Conservation (phyloP, 768 basidiomycete genomes). For the Kwoniella heveanensis region DNA sequence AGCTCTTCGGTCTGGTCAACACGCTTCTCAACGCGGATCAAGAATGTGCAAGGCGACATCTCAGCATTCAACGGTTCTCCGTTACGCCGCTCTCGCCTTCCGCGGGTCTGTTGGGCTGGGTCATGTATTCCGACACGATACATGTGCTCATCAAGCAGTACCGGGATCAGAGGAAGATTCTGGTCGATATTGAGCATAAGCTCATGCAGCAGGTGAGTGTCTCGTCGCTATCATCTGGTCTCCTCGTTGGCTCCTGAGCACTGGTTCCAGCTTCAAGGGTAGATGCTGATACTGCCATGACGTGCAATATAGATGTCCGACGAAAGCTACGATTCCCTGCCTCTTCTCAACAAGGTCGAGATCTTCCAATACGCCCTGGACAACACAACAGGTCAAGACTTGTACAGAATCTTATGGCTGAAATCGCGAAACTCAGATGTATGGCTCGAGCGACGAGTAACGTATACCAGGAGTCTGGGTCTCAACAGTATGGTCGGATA, state of each 20-base stretch:
- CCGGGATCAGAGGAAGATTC: slow-evolving; percentile 91
- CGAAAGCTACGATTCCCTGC: slow-evolving; percentile 86
- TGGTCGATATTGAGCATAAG: slow-evolving; percentile 97
- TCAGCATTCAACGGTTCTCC: slow-evolving; percentile 89
- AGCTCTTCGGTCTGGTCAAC: slow-evolving; percentile 95
- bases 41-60: slow-evolving; percentile 89
- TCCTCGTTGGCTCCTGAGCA: neutral
- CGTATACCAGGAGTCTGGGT: slow-evolving; percentile 91
- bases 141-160: slow-evolving; percentile 96
- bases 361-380: slow-evolving; percentile 98
- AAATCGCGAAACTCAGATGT: slow-evolving; percentile 94
- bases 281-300: neutral
- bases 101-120: slow-evolving; percentile 92
- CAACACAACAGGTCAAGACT: slow-evolving; percentile 96
- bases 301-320: slow-evolving; percentile 80
- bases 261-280: neutral
- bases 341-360: slow-evolving; percentile 94
- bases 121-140: slow-evolving; percentile 90
- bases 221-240: neutral
- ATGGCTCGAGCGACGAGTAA: slow-evolving; percentile 94
- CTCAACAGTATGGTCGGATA: slow-evolving; percentile 99
- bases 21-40: slow-evolving; percentile 89
- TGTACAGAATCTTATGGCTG: slow-evolving; percentile 95
- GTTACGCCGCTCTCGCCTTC: slow-evolving; percentile 95
- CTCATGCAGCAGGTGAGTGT: slow-evolving; percentile 85